Evolutionary conservation across 1,284 basidiomycete genomes (phyloP), one percentile per base, ranked within the genome.

Genomic region (Naganishia albida): DNA sequence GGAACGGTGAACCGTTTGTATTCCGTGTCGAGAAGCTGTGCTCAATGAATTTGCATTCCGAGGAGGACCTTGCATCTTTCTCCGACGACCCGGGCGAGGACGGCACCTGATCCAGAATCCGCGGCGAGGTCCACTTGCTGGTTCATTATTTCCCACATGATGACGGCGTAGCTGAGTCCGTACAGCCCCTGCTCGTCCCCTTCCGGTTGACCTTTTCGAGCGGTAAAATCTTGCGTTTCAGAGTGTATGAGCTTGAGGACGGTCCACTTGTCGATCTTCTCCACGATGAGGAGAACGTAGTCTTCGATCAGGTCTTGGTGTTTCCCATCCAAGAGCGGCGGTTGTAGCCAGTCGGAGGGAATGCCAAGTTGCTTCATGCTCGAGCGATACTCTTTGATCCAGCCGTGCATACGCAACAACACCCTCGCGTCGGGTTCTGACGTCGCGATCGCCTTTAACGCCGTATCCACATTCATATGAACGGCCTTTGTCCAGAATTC

Each of bases 131-230:
- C 96, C 69, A 94, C 85, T 77, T 98, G 94, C 78, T 98, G 94
- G 76, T 97, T 98, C 73, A 99, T 89, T 88, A 96, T 95, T 80
- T 96, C 90, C 84, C 98, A 99, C 70, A 99, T 84, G 73, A 98
- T 96, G 66, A 94, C 86, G 16, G 93, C 89, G 30, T 93, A 93
- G 74, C 97, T 90, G 72, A 89, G 89, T 16, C 91, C 90, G 75
- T 97, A 98, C 70, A 90, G 82, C 7, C 92, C 92, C 69, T 98
- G 93, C 50, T 85, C 85, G 72, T 93, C 90, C 55, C 90, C 81
- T 75, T 98, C 94, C 0, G 94, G 96, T 26, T 91, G 90, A 70
- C 89, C 87, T 57, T 87, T 85, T 28, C 96, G 86, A 59, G 86
- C 84, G 10, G 85, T 86, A 80, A 99, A 99, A 66, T 92, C 90